phyloP scores from a whole-genome alignment of 192 early-diverging fungal species.

The Radiomyces spectabilis region DNA sequence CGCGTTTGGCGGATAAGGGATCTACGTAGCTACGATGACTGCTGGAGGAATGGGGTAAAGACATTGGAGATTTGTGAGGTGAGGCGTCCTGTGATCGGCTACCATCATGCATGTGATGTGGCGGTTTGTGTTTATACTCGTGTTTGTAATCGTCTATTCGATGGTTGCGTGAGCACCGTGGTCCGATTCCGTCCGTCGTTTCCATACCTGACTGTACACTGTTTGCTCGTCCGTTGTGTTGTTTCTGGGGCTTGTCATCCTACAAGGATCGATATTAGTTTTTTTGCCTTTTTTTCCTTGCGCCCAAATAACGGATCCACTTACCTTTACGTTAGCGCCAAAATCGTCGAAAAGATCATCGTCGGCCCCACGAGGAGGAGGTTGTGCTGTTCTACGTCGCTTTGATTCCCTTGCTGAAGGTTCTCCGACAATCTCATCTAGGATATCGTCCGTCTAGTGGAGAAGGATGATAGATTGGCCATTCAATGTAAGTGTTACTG shows the following conservation, averaged over 20 bases:
- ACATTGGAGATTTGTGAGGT: conserved; percentile 6
- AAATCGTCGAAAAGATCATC: conserved; percentile 34
- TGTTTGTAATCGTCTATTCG: too few relatives aligned
- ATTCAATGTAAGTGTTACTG: not conserved
- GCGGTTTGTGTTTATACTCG: too few relatives aligned
- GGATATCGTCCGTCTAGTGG: conserved; percentile 23
- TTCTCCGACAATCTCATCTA: conserved; percentile 29
- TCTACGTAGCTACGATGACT: not conserved
- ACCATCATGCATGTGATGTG: too few relatives aligned
- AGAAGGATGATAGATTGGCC: not conserved
- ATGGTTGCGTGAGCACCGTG: too few relatives aligned
- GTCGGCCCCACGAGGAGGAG: conserved; percentile 16
- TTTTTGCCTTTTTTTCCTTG: not conserved
- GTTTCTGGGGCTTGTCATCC: not conserved
- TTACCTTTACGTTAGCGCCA: conserved; percentile 28
- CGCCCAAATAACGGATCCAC: too few relatives aligned
- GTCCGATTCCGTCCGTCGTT: too few relatives aligned
- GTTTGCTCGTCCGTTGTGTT: not conserved
- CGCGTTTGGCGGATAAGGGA: conserved; percentile 15
- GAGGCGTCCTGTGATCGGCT: too few relatives aligned
- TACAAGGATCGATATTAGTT: not conserved
- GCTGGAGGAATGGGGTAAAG: conserved; percentile 6
- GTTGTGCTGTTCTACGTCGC: conserved; percentile 3
- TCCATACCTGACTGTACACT: too few relatives aligned
- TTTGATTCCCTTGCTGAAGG: conserved; percentile 16